These are phyloP conservation scores for Microbotryum intermedium DNA, from an alignment of 1,284 basidiomycete genomes.

Conservation along the genomic window DNA sequence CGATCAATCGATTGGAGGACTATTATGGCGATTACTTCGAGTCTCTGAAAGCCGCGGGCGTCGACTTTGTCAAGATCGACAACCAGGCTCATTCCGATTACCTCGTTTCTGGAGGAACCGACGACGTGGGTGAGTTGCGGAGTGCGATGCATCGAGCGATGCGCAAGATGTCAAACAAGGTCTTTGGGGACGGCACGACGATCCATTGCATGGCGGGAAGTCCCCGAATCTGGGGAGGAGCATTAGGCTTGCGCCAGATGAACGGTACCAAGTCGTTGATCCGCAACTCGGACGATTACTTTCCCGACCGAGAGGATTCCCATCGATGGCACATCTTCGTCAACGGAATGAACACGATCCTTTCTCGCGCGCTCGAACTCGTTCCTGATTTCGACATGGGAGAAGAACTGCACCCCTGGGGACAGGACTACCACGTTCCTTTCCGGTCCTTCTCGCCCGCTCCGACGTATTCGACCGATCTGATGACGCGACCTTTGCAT, in stretches of 20 bases:
- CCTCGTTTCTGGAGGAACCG: constrained; percentile 5
- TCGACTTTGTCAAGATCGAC: constrained; percentile 38
- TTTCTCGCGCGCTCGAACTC: constrained; percentile 23
- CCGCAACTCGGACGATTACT: constrained; percentile 35
- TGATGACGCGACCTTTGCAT: not conserved
- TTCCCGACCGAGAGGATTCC: constrained; percentile 31
- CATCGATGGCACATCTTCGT: constrained; percentile 35
- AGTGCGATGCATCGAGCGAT: constrained; percentile 15
- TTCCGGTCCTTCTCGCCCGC: constrained; percentile 33
- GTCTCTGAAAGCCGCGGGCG: constrained; percentile 29
- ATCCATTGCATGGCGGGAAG: constrained; percentile 36
- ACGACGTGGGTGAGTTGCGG: constrained; percentile 14
- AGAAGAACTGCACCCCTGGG: constrained; percentile 12
- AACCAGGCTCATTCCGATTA: constrained; percentile 33
- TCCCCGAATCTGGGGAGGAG: constrained; percentile 20
- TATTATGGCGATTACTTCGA: constrained; percentile 35
- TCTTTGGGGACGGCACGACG: constrained; percentile 31
- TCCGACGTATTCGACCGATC: constrained; percentile 25
- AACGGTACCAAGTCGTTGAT: not conserved
- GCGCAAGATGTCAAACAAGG: constrained; percentile 24
- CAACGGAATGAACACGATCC: constrained; percentile 30
- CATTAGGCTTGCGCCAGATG: constrained; percentile 1
- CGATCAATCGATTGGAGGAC: constrained; percentile 17
- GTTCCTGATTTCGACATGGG: constrained; percentile 37
- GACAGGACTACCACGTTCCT: constrained; percentile 29